Base-by-base conservation (phyloP, 2,329 filamentous ascomycete genomes). In the Fusarium fracticaudum region DNA sequence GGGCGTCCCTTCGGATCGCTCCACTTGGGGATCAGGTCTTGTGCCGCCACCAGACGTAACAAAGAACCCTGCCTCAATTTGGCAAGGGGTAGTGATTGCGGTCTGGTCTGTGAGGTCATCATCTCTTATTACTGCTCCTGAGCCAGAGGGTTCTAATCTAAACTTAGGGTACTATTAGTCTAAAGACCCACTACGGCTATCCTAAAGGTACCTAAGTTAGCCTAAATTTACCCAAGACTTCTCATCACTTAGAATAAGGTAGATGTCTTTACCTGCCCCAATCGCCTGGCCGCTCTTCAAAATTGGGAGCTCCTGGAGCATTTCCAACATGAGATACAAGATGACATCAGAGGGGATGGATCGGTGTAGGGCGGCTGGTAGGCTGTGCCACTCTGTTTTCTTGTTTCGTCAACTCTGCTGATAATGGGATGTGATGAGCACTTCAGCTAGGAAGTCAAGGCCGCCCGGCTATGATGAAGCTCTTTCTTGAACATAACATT, bases 231-330 rank as follows among this genome's bases (percentile, higher is more conserved):
- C 29, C 22, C 10, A 33, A 50, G 13, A n/a, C 47, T n/a, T 50
- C 22, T 33, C 5, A n/a, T 33, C 5, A 5, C 20, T 33, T 18
- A n/a, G 10, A 13, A 3, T 17, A 29, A 8, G 26, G 6, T 29
- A 50, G 11, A n/a, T 13, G 3, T 18, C 29, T n/a, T n/a, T 15
- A 17, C 14, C 11, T 33, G 4, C 8, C 24, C 5, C 4, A 29
- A 35, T 51, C 11, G 3, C 11, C 9, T 7, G 13, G 24, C 24
- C 24, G 24, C 24, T 24, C 24, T 14, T 24, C 12, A 10, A 7
- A 7, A 10, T 1, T 2, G 8, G 12, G 6, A 18, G 8, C 22
- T 51, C 11, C 14, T 22, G 0, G 33, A 24, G 5, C 14, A 8
- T 17, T 50, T 14, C 14, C 2, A n/a, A 33, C 22, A 31, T 48